Evolutionary conservation across 192 early-diverging fungal species (phyloP), one percentile per base, ranked within the genome.

Genomic region (Backusella liffmaniae): DNA sequence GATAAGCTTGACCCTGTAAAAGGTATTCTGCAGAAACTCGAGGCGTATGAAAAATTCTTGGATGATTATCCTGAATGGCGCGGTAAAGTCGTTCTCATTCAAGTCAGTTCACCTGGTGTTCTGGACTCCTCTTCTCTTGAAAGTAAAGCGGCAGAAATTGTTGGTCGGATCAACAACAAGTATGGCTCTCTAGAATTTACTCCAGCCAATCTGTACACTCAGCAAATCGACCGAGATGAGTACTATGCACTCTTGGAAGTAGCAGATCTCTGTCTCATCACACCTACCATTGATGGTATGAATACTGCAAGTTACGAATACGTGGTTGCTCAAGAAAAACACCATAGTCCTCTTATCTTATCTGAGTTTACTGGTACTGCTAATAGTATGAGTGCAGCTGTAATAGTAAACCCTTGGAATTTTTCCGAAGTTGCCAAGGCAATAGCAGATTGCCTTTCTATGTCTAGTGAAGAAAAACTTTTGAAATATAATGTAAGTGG

Each of bases 341-440:
- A 92, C 75, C 86, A 94, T 72, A 92, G 92, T 26, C 93, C 96
- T 30, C 83, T 99, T 74, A 94, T 99, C 44, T 81, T 99, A 62
- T 95, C 94, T 72, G 97, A 99, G 82, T 99, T 99, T 80, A 96
- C 98, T 8, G 98, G 98, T 34, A 97, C 95, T 23, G 94, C 95
- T 9, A 92, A 93, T 7, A 90, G 90, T 26, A 83, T 95, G 35
- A 90, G 92, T 75, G 89, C 90, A 4, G 94, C 94, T 15, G 86
- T 93, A 23, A 86, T 96, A 62, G 94, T 96, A 36, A 96, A 96
- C 74, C 95, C 95, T 13, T 96, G 94, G 94, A 93, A 96, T 79
- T 92, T 88, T 70, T 72, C 79, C 68, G 94, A 93, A n/a, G 94
- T 96, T 18, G 91, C 95, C 13, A 78, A 83, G 23, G 93, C 93